phyloP scores from a whole-genome alignment of 257 asterid genomes.

The Handroanthus guayacan region DNA sequence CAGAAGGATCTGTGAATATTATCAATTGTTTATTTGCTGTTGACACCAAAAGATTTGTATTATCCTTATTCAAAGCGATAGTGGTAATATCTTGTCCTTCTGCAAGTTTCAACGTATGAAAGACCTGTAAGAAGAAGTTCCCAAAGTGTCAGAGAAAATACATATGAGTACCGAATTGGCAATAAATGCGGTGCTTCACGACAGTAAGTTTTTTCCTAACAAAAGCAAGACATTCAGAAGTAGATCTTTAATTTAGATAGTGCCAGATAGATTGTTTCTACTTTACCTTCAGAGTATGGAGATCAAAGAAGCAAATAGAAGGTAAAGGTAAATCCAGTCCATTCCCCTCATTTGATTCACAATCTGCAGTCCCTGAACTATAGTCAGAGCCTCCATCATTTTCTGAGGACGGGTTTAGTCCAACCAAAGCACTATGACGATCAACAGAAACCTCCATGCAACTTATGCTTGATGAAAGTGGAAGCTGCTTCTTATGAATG shows the following conservation, averaged over 20 bases:
- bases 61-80: constrained; percentile 80
- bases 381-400: constrained; percentile 54
- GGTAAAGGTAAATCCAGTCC: constrained; percentile 65
- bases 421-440: constrained; percentile 80
- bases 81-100: constrained; percentile 81
- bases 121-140: constrained; percentile 56
- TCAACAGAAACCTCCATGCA: constrained; percentile 92
- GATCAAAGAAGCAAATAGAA: constrained; percentile 83
- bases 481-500: constrained; percentile 69
- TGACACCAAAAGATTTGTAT: constrained; percentile 89
- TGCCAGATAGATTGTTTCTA: neutral
- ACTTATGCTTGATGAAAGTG: constrained; percentile 62
- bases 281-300: constrained; percentile 77
- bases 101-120: constrained; percentile 70
- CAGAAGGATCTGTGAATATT: constrained; percentile 93
- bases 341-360: constrained; percentile 55
- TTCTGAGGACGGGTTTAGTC: constrained; percentile 70
- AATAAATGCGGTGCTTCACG: constrained; percentile 14
- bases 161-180: neutral
- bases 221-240: constrained; percentile 8
- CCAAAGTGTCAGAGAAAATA: constrained; percentile 28
- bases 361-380: constrained; percentile 44
- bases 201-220: neutral
- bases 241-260: constrained; percentile 6
- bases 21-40: constrained; percentile 86